A percentile compares a stretch with the other conserved stretches of the same genome.
Evolutionary conservation across 73 alveolate genomes (phyloP).

Genomic region (Tetrahymena elliotti): DNA sequence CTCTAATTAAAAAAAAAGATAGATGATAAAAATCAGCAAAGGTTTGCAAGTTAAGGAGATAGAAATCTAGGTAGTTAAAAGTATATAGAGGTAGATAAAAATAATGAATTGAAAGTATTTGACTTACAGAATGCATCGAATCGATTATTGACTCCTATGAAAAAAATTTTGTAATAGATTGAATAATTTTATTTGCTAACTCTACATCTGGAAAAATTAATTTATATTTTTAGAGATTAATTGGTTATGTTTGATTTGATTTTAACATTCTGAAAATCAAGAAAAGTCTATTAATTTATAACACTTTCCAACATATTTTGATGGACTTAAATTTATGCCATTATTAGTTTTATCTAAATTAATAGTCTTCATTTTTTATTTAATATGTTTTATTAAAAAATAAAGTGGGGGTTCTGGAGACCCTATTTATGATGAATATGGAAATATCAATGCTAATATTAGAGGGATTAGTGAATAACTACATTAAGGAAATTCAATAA

Average conservation of each 20-base stretch:
- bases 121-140: background rate
- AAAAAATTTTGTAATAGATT: background rate
- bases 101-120: background rate
- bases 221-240: background rate
- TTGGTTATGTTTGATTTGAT: background rate
- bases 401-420: background rate
- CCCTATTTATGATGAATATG: background rate
- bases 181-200: background rate
- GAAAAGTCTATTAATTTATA: no score
- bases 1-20: background rate
- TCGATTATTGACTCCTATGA: background rate
- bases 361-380: background rate
- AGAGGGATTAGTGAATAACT: background rate
- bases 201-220: background rate
- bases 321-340: no score
- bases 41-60: background rate
- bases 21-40: background rate
- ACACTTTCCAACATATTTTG: no score
- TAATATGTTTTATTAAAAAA: background rate
- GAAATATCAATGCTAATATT: background rate
- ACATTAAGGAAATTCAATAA: background rate
- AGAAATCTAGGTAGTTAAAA: background rate
- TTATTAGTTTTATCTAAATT: no score
- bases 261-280: no score
- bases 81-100: background rate